Base-by-base conservation (phyloP, 441 rosid genomes). In the Adansonia rubrostipa region DNA sequence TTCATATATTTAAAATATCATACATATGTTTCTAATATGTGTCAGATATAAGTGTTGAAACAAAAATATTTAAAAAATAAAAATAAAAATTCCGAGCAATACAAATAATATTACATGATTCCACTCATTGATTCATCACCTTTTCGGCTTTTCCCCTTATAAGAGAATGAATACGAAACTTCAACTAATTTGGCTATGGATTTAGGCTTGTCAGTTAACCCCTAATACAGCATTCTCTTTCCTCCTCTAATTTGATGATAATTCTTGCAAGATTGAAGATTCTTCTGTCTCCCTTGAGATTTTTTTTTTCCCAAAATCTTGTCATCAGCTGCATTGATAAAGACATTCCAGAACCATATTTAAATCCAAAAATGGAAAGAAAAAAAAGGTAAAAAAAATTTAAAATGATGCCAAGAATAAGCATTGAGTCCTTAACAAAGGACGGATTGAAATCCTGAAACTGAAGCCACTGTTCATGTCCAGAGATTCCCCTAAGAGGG, bases 401-500 rank as follows among this genome's bases (percentile, higher is more conserved):
- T 0, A 24, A 24, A 24, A 24, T 24, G 28, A 24, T 24, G 28
- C 28, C 28, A 24, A 24, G 28, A 24, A 24, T 24, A 24, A 24
- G 28, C 28, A 24, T 24, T 24, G 28, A 24, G 51, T 48, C 15
- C 36, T 14, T 24, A 10, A 1, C 15, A 11, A 61, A 61, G 19
- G 10, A 13, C 11, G 17, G 17, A 64, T 36, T 64, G 48, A 36
- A n/a, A 24, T 36, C 53, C 71, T 44, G 71, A 67, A 19, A 44
- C 24, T 67, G 53, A 42, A 67, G 71, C 53, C 53, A 45, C 24
- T 42, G 71, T 66, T 65, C 22, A 65, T 11, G 48, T 4, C 75
- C 65, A 80, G 42, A 57, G 15, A 77, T 62, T 77, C 60, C 70
- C 53, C 48, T 79, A 77, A 79, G 87, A 82, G 81, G 76, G 73